Evolutionary conservation across 192 early-diverging fungal genomes (phyloP).

Genomic region (Jimgerdemannia lactiflua): DNA sequence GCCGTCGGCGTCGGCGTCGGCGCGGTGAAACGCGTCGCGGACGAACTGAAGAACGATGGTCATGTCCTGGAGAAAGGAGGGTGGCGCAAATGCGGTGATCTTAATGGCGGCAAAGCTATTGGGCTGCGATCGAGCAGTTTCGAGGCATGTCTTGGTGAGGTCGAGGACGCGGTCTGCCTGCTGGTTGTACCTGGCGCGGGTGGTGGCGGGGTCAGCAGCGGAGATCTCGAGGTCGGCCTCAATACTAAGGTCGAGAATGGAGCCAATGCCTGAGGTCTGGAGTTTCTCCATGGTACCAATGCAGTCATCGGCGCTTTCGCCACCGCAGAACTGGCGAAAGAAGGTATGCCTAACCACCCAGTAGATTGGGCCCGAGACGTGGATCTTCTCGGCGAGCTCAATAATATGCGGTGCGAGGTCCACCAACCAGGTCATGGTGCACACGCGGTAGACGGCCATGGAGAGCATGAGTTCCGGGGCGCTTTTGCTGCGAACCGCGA

Average conservation of each 20-base stretch:
- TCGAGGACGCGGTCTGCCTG: conserved; percentile 66
- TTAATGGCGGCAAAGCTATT: conserved; percentile 88
- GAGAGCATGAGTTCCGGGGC: conserved; percentile 59
- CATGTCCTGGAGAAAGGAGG: conserved; percentile 70
- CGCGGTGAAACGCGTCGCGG: conserved; percentile 45
- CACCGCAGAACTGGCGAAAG: conserved; percentile 90
- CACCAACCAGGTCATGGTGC: conserved; percentile 60
- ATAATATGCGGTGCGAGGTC: conserved; percentile 56
- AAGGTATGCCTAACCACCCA: conserved; percentile 80
- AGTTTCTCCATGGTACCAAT: conserved; percentile 74
- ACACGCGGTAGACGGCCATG: conserved; percentile 67
- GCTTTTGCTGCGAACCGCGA: conserved; percentile 30
- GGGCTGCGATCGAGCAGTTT: conserved; percentile 62
- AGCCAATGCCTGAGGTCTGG: conserved; percentile 63
- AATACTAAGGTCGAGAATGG: conserved; percentile 85
- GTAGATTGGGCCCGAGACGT: conserved; percentile 51
- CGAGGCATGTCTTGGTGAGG: conserved; percentile 69
- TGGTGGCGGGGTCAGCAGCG: conserved; percentile 22
- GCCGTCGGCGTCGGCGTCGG: conserved; percentile 52
- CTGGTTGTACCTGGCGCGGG: conserved; percentile 45
- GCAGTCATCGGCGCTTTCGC: conserved; percentile 84
- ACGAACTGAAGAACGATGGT: conserved; percentile 53
- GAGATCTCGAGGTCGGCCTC: conserved; percentile 75
- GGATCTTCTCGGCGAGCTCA: conserved; percentile 46
- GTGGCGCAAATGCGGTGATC: conserved; percentile 80